Evolutionary conservation across 331 rosid genomes (phyloP).

Genomic region (Phaseolus coccineus): DNA sequence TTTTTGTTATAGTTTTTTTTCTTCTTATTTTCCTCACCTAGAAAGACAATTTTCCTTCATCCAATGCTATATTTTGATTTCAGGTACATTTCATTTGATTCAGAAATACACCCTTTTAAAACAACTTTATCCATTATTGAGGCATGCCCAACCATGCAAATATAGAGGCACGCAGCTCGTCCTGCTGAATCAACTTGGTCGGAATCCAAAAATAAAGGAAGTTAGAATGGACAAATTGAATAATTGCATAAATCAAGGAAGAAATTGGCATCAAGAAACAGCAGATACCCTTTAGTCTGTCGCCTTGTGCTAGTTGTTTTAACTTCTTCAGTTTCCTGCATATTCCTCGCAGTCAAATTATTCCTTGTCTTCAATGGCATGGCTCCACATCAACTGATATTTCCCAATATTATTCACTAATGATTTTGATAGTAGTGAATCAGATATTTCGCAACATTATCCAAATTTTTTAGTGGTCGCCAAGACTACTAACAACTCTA

Average conservation of each 20-base stretch:
- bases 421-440: neutral
- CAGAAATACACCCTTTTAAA: neutral
- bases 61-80: neutral
- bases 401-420: neutral
- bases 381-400: neutral
- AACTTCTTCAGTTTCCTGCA: neutral
- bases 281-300: neutral
- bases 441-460: neutral
- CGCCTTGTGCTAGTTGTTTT: neutral
- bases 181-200: neutral
- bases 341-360: neutral
- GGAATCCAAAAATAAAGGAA: neutral
- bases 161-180: neutral
- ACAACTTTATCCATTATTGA: neutral
- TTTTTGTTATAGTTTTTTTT: no score
- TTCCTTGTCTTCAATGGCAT: constrained; percentile 1
- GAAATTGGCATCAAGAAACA: neutral
- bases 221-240: neutral
- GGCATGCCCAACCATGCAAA: neutral
- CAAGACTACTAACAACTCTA: neutral
- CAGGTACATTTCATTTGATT: neutral
- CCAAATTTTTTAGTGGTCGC: neutral
- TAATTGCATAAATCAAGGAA: neutral
- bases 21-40: no score
- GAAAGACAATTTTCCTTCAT: no score